Base-by-base conservation (phyloP, 129 eudicot genomes). In the Artemisia annua region DNA sequence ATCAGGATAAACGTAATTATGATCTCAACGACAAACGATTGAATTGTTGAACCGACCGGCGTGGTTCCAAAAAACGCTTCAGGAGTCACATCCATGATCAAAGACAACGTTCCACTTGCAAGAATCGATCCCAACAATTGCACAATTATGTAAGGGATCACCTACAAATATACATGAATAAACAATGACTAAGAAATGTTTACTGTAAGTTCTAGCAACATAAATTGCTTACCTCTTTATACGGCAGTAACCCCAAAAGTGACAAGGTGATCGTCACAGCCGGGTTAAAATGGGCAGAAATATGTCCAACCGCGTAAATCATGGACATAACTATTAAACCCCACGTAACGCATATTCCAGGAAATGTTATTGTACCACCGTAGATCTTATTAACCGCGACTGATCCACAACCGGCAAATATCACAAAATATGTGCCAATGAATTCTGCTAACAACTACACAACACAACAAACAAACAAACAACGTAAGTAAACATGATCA, bases 251-350 rank as follows among this genome's bases (percentile, higher is more conserved):
- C n/a, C n/a, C n/a, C n/a, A n/a, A n/a, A n/a, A n/a, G n/a, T n/a
- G n/a, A n/a, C n/a, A n/a, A n/a, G n/a, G n/a, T n/a, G n/a, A n/a
- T n/a, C n/a, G n/a, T n/a, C n/a, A n/a, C n/a, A n/a, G n/a, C n/a
- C n/a, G n/a, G n/a, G n/a, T n/a, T n/a, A n/a, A n/a, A n/a, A n/a
- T n/a, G n/a, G n/a, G n/a, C n/a, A n/a, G n/a, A 83, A 54, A 86
- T 66, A 71, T 86, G 91, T 11, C 89, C 96, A n/a, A 87, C 82
- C 10, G 89, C 61, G 72, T 89, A 89, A 20, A 89, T 77, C 86
- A 89, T 71, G 9, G 70, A 67, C 93, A 84, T 83, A 19, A 87
- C 82, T 26, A 77, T 83, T 50, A 90, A 70, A 6, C 94, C 96
- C 92, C 92, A 87, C 0, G 85, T 75, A 7, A 87, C 78, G 28